phyloP scores from a whole-genome alignment of 2,329 filamentous ascomycete species.

The Paraphoma chrysanthemicola region DNA sequence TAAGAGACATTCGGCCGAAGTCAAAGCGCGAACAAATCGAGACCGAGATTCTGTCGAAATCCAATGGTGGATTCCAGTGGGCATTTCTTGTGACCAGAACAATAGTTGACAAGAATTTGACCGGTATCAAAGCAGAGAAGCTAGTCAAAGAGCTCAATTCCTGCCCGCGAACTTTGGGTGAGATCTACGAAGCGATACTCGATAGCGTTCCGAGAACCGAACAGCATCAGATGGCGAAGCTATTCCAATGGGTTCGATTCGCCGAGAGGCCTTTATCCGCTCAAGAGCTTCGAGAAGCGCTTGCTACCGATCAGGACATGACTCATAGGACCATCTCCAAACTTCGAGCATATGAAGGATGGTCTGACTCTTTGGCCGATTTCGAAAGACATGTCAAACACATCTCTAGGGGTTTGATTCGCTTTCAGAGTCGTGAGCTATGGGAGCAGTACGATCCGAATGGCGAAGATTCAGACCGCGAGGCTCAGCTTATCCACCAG shows the following conservation, averaged over 20 bases:
- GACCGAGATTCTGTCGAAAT: slow-evolving; percentile 7
- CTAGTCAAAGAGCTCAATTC: background rate
- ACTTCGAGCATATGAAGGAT: slow-evolving; percentile 5
- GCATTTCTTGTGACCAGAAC: slow-evolving; percentile 8
- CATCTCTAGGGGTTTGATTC: slow-evolving; percentile 15
- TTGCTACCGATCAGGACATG: slow-evolving; percentile 17
- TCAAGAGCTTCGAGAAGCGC: slow-evolving; percentile 20
- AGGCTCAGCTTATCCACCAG: slow-evolving; percentile 24
- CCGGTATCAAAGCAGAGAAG: slow-evolving; percentile 2
- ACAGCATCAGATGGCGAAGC: slow-evolving; percentile 4
- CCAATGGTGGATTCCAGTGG: slow-evolving; percentile 2
- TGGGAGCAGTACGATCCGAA: slow-evolving; percentile 17
- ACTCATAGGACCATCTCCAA: slow-evolving; percentile 2
- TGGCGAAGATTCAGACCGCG: slow-evolving; percentile 14
- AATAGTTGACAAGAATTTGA: slow-evolving; percentile 6
- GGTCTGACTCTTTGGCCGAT: slow-evolving; percentile 4
- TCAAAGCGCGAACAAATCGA: slow-evolving; percentile 11
- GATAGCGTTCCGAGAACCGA: background rate
- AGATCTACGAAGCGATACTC: slow-evolving; percentile 3
- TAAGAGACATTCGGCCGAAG: slow-evolving; percentile 5
- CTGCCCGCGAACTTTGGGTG: slow-evolving; percentile 2
- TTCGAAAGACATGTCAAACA: slow-evolving; percentile 19
- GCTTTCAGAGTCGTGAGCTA: slow-evolving; percentile 14
- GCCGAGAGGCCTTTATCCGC: slow-evolving; percentile 10
- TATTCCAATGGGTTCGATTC: slow-evolving; percentile 16